Evolutionary conservation across 148 eudicot genomes (phyloP).

Genomic region (Agrostemma githago): DNA sequence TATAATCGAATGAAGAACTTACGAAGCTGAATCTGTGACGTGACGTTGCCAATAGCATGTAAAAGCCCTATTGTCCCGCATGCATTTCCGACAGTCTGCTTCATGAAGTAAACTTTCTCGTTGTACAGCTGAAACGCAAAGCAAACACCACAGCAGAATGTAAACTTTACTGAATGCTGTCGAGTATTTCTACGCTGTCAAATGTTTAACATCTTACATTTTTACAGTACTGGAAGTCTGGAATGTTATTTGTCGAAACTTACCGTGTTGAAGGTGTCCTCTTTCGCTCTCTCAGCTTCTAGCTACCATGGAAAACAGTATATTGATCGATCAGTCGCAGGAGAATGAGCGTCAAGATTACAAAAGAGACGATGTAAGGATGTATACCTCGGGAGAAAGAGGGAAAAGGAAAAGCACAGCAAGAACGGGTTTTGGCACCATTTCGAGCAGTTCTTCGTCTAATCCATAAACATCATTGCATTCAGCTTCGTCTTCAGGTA

Average conservation of each 20-base stretch:
- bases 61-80: slow-evolving; percentile 96
- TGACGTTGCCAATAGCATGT: slow-evolving; percentile 87
- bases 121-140: slow-evolving; percentile 44
- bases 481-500: slow-evolving; percentile 66
- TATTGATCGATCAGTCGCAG: neutral
- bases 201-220: neutral
- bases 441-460: slow-evolving; percentile 76
- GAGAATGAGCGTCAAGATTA: neutral
- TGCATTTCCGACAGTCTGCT: slow-evolving; percentile 99
- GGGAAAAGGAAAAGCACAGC: slow-evolving; percentile 88
- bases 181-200: neutral
- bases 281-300: slow-evolving; percentile 77
- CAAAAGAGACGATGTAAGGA: neutral
- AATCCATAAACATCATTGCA: slow-evolving; percentile 93
- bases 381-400: slow-evolving; percentile 51
- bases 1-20: neutral
- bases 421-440: slow-evolving; percentile 91
- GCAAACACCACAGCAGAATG: slow-evolving; percentile 6
- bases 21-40: slow-evolving; percentile 85
- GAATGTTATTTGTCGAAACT: slow-evolving; percentile 13
- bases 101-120: slow-evolving; percentile 69
- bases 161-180: neutral
- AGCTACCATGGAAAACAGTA: slow-evolving; percentile 38
- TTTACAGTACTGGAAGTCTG: neutral
- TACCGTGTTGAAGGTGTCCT: slow-evolving; percentile 58